Base-by-base conservation (phyloP, 176 grass and related monocot species). In the Oryza officinalis region DNA sequence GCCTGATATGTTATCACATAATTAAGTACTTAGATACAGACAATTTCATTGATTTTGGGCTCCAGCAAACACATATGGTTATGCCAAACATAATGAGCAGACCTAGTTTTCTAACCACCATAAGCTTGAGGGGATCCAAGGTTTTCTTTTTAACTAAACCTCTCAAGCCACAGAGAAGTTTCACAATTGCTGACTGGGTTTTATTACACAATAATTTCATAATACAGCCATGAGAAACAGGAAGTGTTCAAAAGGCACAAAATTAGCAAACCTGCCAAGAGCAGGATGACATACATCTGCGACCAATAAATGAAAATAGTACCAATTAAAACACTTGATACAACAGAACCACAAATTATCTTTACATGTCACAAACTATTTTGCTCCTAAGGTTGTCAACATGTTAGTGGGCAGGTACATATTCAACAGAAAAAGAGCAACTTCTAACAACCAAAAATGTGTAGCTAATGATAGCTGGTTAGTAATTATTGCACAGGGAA, bases 401-500 rank as follows among this genome's bases (percentile, higher is more conserved):
- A 69, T 44, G 33, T 9, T 31, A 75, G 31, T 71, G 67, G 27
- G 67, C 12, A 88, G 83, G 64, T 72, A 73, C 35, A 84, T 80
- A 43, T 45, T 23, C 63, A 70, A 72, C 26, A 41, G 11, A 35
- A 78, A 40, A 9, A 23, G 66, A 46, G 1, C 46, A 77, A 14
- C 11, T 60, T 84, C 11, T 31, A 74, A 77, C 17, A 43, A 52
- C 5, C 25, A 84, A 23, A 64, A 41, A 82, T 44, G 76, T 40
- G 72, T 46, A 86, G 23, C 27, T 79, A 70, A 86, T 72, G 30
- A 75, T 81, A 65, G 73, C 18, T 41, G 27, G 22, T 80, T 61
- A 61, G 52, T 57, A 17, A 13, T 46, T 65, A 22, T 77, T 70
- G 6, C 80, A 45, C 33, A 52, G 32, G 23, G 61, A 76, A 85